Percentiles rank a stretch among this genome's conserved stretches.
phyloP scores from a whole-genome alignment of 1,284 basidiomycete species.

The Irpex sp. region DNA sequence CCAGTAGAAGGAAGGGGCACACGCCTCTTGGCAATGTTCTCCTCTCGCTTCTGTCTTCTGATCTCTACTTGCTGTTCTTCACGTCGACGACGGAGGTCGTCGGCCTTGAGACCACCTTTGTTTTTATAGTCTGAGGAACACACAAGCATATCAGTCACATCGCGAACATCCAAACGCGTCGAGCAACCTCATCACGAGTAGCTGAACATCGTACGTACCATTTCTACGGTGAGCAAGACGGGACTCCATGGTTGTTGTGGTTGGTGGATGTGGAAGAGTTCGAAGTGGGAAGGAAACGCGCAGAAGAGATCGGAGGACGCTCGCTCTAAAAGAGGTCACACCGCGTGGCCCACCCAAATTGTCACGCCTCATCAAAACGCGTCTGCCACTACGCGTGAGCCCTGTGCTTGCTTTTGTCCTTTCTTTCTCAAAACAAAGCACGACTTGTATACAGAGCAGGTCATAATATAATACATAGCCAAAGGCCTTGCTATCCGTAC shows the following conservation, averaged over 20 bases:
- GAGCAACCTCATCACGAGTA: conserved; percentile 5
- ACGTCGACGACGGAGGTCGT: conserved; percentile 87
- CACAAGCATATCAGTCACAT: conserved; percentile 29
- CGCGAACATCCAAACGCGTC: conserved; percentile 12
- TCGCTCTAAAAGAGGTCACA: conserved; percentile 20
- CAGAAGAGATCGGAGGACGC: conserved; percentile 13
- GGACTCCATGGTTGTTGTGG: conserved; percentile 28
- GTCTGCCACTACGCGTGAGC: not conserved
- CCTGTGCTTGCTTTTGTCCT: not conserved
- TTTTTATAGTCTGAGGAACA: conserved; percentile 57
- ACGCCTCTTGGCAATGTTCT: conserved; percentile 94
- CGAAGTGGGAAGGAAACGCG: conserved; percentile 24
- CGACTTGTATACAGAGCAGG: not conserved
- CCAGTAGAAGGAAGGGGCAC: conserved; percentile 79
- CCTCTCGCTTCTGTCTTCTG: conserved; percentile 92
- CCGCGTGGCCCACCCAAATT: conserved; percentile 17
- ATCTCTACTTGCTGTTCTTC: conserved; percentile 98
- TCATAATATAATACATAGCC: not conserved
- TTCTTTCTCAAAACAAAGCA: not conserved
- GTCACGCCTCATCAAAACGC: conserved; percentile 18
- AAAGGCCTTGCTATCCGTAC: not conserved
- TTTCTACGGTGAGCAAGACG: conserved; percentile 47
- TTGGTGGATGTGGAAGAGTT: conserved; percentile 15
- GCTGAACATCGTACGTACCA: conserved; percentile 39
- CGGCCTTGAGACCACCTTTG: conserved; percentile 81